Base-by-base conservation (phyloP, 306 rosid species). In the Pyrus communis region DNA sequence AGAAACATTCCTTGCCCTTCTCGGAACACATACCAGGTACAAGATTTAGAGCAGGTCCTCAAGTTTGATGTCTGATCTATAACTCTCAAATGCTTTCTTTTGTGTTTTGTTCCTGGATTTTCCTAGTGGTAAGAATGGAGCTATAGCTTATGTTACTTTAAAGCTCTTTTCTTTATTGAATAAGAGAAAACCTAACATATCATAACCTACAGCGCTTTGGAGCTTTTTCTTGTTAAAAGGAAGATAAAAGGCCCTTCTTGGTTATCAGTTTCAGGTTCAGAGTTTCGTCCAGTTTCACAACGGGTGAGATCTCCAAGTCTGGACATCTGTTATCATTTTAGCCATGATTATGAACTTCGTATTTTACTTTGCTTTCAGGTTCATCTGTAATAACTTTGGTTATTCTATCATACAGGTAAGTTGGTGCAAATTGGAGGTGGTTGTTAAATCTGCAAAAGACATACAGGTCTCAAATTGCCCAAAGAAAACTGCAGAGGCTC, bases 351-450 rank as follows among this genome's bases (percentile, higher is more conserved):
- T 51, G 43, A 67, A 52, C 27, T 72, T 23, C 23, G 11, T 28
- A 23, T 30, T 64, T 49, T 59, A 9, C 23, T 23, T 23, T 18
- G 67, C 58, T 43, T 35, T 75, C 46, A 23, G 22, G 77, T 71
- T 80, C 74, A 73, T 74, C 58, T 46, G 46, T 77, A 61, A 79
- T 66, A 78, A 25, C 65, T 71, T 74, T 69, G 77, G 38, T 78
- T 84, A 73, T 78, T 51, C 72, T 79, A 54, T 52, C 57, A 64
- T 65, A 59, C 89, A 95, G 99, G 97, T 95, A 76, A 92, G 98
- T 89, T 95, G 99, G 96, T 95, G 97, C 92, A 91, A 95, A 84
- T 95, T 91, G 85, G 98, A 92, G 85, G 96, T 92, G 82, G 81
- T 69, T 42, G 87, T 91, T 77, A 91, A 87, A 78, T 84, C 87